Conservation (phyloP, 768 basidiomycete genomes). For the Suillus subalutaceus region DNA sequence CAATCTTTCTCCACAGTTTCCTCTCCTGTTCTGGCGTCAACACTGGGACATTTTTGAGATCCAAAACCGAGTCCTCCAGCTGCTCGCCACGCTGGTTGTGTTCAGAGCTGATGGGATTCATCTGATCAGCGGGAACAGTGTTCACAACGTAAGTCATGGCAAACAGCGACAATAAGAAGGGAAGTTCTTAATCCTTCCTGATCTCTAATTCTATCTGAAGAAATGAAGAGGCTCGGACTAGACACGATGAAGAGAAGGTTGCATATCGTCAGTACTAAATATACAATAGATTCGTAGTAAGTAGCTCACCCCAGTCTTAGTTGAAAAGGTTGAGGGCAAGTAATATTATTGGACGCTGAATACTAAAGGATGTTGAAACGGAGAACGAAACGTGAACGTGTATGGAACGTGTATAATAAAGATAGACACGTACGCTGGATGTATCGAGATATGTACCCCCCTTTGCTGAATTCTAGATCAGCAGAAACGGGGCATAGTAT, state of each 20-base stretch:
- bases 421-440: no score
- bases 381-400: no score
- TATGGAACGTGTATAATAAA: no score
- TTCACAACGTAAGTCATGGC: background rate
- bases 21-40: conserved; percentile 50
- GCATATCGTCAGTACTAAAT: no score
- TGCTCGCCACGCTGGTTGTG: background rate
- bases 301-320: no score
- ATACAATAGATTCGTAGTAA: no score
- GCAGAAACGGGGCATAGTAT: background rate
- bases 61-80: background rate
- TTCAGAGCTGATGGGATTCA: background rate
- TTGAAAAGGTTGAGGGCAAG: no score
- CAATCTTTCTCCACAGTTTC: conserved; percentile 58
- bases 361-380: no score
- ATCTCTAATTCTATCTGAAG: background rate
- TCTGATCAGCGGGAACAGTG: background rate
- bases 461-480: background rate
- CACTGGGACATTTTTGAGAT: background rate
- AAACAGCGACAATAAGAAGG: background rate
- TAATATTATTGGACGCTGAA: no score
- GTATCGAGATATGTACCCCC: background rate
- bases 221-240: no score
- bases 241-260: no score
- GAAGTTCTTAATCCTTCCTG: background rate